These are phyloP conservation scores for Saccharomycopsis fibuligera DNA, from an alignment of 805 yeast genomes.

Conservation along the genomic window DNA sequence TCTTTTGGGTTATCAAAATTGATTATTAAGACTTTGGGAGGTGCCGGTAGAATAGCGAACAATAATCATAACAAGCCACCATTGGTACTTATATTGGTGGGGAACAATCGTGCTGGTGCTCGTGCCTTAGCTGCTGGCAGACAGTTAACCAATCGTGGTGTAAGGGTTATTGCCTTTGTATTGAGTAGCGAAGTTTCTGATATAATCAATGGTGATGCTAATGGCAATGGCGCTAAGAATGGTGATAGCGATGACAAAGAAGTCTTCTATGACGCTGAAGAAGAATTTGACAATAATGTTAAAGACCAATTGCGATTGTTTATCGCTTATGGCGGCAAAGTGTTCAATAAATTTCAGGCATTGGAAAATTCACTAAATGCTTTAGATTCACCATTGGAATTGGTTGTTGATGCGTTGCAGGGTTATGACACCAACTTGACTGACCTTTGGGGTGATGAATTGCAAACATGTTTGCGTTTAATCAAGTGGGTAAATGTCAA, in stretches of 20 bases:
- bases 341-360: constrained; percentile 34
- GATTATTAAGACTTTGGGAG: constrained; percentile 60
- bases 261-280: constrained; percentile 29
- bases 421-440: constrained; percentile 69
- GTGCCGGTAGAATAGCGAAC: constrained; percentile 54
- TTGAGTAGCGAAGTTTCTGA: constrained; percentile 17
- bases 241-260: constrained; percentile 6
- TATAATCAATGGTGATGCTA: neutral
- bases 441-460: constrained; percentile 43
- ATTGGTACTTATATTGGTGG: constrained; percentile 59
- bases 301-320: constrained; percentile 49
- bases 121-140: constrained; percentile 76
- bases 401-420: constrained; percentile 77
- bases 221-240: constrained; percentile 1
- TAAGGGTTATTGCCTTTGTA: constrained; percentile 52
- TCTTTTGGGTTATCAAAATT: constrained; percentile 60
- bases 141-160: constrained; percentile 67
- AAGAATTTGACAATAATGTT: constrained; percentile 38
- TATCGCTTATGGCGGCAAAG: constrained; percentile 62
- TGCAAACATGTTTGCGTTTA: constrained; percentile 35
- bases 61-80: constrained; percentile 80
- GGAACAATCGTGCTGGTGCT: constrained; percentile 70
- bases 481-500: constrained; percentile 68
- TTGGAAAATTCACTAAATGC: constrained; percentile 35
- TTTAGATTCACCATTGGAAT: constrained; percentile 68